These are phyloP conservation scores for Azolla pinnata DNA, from an alignment of 75 land plant genomes.

Conservation along the genomic window DNA sequence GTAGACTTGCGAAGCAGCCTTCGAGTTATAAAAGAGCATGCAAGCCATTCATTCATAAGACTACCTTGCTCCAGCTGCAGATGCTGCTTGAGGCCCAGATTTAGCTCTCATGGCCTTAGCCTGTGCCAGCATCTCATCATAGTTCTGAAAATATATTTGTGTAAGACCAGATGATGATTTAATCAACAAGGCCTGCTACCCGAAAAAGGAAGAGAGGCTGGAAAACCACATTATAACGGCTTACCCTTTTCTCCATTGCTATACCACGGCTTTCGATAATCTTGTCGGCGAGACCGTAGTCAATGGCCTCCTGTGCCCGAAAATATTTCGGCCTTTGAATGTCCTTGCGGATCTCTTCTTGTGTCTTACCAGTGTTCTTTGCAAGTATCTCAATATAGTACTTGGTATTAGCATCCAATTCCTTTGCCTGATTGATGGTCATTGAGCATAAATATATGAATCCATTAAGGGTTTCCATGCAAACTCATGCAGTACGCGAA, in stretches of 20 bases:
- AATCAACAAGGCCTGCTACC: neutral
- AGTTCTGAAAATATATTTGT: constrained; percentile 29
- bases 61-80: constrained; percentile 44
- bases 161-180: neutral
- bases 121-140: constrained; percentile 61
- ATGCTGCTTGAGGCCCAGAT: constrained; percentile 40
- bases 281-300: constrained; percentile 86
- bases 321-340: constrained; percentile 61
- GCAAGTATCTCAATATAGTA: constrained; percentile 67
- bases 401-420: constrained; percentile 69
- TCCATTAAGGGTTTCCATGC: too few relatives aligned
- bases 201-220: neutral
- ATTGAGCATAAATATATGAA: neutral
- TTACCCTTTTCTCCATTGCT: constrained; percentile 53
- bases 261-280: constrained; percentile 46
- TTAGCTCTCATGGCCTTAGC: constrained; percentile 47
- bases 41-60: neutral
- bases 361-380: constrained; percentile 65
- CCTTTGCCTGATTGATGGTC: constrained; percentile 71
- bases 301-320: constrained; percentile 69
- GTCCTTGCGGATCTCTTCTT: constrained; percentile 73
- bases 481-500: too few relatives aligned
- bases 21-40: neutral
- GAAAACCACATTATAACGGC: neutral
- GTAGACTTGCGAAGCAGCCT: neutral